Base-by-base conservation (phyloP, 495 filamentous ascomycete species). In the Astrothelium subdiscretum region DNA sequence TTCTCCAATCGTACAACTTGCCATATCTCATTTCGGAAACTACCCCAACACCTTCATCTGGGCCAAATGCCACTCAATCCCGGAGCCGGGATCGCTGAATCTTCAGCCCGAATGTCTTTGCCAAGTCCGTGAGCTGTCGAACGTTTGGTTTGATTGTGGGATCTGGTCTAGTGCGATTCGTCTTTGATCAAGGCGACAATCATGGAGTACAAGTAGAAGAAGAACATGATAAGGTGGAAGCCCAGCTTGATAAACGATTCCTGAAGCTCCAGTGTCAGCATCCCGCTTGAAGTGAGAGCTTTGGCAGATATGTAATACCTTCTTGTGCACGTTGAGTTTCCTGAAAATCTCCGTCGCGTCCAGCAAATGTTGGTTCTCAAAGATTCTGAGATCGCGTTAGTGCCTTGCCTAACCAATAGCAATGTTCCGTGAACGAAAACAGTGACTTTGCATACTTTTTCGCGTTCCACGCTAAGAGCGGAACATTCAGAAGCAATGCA, bases 191-290 rank as follows among this genome's bases (percentile, higher is more conserved):
- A 80, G 63, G 92, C 92, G 59, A 97, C 94, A 63, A 99, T 99
- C 95, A 99, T 99, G 78, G 84, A 92, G 85, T 97, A 99, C 29
- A 99, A 85, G 78, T 99, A 99, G 85, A 97, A 99, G 83, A 99
- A 99, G 83, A 99, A 99, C 88, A 99, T 95, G 78, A 97, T 73
- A 42, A 99, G 85, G 75, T 97, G 94, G 84, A 99, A 97, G 63
- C 92, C 95, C 40, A 99, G 89, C 77, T 99, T 99, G 78, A 95
- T 87, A 77, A 99, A 97, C 5, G 92, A 97, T 85, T 99, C 95
- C 92, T 97, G 42, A 8, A 10, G 18, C 1, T 20, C 18, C 12
- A 38, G 44, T 27, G 29, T 60, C 57, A 31, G 44, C n/a, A 31
- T 31, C n/a, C n/a, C n/a, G n/a, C n/a, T n/a, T n/a, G n/a, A n/a